Conservation (phyloP, 345 rosid species). For the Moricandia moricandioides region DNA sequence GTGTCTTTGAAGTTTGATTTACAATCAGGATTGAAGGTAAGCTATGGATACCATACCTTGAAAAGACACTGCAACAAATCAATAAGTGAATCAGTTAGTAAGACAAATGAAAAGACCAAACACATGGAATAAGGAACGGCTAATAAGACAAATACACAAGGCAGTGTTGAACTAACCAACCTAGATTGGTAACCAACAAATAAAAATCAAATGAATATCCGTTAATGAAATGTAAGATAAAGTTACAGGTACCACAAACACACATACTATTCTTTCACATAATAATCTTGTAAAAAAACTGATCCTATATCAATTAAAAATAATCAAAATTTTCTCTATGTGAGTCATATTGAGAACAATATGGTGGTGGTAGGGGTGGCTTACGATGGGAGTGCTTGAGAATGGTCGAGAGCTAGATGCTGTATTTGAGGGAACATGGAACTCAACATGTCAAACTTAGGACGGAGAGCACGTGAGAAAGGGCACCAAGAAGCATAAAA, state of each 20-base stretch:
- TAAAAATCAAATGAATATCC: background rate
- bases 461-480: constrained; percentile 47
- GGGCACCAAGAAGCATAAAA: constrained; percentile 91
- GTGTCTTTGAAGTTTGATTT: constrained; percentile 57
- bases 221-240: background rate
- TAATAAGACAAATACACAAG: background rate
- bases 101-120: background rate
- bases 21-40: constrained; percentile 32
- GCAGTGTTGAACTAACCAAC: background rate
- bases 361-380: too few species aligned
- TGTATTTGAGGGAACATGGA: constrained; percentile 82
- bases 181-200: background rate
- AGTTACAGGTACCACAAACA: background rate
- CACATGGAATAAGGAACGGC: background rate
- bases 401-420: constrained; percentile 68
- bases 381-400: constrained; percentile 79
- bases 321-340: too few species aligned
- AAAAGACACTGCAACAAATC: constrained; percentile 58
- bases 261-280: too few species aligned
- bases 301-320: too few species aligned
- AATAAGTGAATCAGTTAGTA: background rate
- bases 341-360: too few species aligned
- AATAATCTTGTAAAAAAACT: background rate
- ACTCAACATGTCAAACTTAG: constrained; percentile 56
- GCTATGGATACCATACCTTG: constrained; percentile 72